Evolutionary conservation across 2,329 filamentous ascomycete species (phyloP).

Genomic region (Botrytis medusae): DNA sequence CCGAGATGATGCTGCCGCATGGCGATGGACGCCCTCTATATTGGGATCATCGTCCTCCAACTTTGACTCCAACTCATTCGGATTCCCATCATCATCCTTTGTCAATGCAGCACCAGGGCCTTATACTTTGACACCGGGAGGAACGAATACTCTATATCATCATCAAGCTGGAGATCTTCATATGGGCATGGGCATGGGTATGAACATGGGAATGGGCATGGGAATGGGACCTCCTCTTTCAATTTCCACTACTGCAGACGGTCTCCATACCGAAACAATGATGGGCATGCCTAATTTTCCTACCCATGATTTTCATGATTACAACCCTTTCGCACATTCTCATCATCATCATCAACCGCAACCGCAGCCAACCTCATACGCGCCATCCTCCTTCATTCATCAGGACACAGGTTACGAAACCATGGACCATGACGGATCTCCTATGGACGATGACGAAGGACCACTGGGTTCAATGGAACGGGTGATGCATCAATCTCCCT

Average conservation of each 20-base stretch:
- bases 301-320: slow-evolving; percentile 59
- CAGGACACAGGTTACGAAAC: slow-evolving; percentile 78
- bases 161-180: slow-evolving; percentile 83
- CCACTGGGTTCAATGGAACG: slow-evolving; percentile 56
- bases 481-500: slow-evolving; percentile 60
- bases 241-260: slow-evolving; percentile 67
- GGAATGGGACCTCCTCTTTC: slow-evolving; percentile 67
- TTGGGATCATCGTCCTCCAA: slow-evolving; percentile 72
- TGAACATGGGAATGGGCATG: slow-evolving; percentile 62
- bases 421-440: slow-evolving; percentile 72
- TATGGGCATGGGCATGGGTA: slow-evolving; percentile 63
- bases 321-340: slow-evolving; percentile 69
- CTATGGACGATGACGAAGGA: slow-evolving; percentile 58
- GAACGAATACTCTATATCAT: slow-evolving; percentile 78
- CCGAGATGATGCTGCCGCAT: slow-evolving; percentile 76
- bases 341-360: slow-evolving; percentile 46
- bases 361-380: slow-evolving; percentile 57
- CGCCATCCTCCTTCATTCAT: slow-evolving; percentile 77
- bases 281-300: slow-evolving; percentile 67
- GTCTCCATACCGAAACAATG: slow-evolving; percentile 59
- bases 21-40: slow-evolving; percentile 85
- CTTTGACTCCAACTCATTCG: slow-evolving; percentile 80
- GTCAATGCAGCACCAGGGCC: slow-evolving; percentile 78
- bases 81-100: slow-evolving; percentile 71
- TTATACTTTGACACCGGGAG: slow-evolving; percentile 84